Conservation (phyloP, 495 filamentous ascomycete species). For the Xanthoparmelia taractica region DNA sequence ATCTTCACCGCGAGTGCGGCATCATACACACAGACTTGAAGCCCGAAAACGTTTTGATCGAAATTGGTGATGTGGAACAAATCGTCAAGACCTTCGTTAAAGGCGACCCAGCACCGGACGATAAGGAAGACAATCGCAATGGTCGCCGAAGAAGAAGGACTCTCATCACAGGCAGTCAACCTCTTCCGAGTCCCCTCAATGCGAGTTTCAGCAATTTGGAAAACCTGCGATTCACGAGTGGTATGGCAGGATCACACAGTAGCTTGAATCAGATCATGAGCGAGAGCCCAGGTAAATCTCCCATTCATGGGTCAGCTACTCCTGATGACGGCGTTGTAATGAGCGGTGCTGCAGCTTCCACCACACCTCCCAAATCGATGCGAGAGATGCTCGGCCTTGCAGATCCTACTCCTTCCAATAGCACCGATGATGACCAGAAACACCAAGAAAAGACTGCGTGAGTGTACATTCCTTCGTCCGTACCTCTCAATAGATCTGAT, state of each 20-base stretch:
- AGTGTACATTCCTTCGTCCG: constrained; percentile 32
- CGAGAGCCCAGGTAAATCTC: constrained; percentile 55
- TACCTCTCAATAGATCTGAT: constrained; percentile 13
- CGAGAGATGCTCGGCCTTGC: constrained; percentile 54
- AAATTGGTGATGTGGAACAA: constrained; percentile 96
- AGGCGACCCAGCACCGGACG: constrained; percentile 58
- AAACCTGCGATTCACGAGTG: constrained; percentile 54
- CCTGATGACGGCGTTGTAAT: constrained; percentile 35
- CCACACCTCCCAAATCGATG: constrained; percentile 45
- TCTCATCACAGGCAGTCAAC: constrained; percentile 94
- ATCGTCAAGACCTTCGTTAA: constrained; percentile 95
- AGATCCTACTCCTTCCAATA: constrained; percentile 34
- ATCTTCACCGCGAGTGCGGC: constrained; percentile 94
- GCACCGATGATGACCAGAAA: constrained; percentile 58
- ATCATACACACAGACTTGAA: constrained; percentile 99
- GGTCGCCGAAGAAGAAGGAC: constrained; percentile 87
- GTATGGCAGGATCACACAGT: constrained; percentile 64
- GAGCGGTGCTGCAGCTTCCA: constrained; percentile 39
- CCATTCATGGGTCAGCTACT: constrained; percentile 26
- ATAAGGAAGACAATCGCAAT: constrained; percentile 74
- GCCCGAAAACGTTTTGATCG: constrained; percentile 96
- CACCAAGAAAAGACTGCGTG: constrained; percentile 93
- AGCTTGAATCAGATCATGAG: constrained; percentile 78
- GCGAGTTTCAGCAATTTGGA: constrained; percentile 76
- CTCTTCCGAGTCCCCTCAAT: constrained; percentile 89